Evolutionary conservation across 768 basidiomycete genomes (phyloP).

Genomic region (Tephrocybe sp.): DNA sequence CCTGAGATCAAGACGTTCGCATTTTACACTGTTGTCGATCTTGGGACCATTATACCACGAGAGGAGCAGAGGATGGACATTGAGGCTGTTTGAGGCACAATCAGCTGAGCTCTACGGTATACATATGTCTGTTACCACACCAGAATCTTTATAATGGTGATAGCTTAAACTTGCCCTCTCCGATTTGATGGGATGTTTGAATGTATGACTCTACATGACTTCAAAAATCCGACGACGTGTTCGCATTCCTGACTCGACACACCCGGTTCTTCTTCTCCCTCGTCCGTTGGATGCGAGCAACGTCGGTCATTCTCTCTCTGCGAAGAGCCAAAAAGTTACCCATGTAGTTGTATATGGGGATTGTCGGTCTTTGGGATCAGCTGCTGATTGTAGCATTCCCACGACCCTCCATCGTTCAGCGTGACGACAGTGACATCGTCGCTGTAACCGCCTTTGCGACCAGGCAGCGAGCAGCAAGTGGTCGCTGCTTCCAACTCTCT

Average conservation of each 20-base stretch:
- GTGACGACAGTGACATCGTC: conserved; percentile 12
- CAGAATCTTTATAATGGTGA: too few species aligned
- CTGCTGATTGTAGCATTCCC: too few species aligned
- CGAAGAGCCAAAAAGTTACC: too few species aligned
- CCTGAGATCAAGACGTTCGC: conserved; percentile 87
- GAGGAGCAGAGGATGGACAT: conserved; percentile 43
- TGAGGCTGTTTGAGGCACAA: conserved; percentile 6
- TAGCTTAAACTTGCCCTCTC: too few species aligned
- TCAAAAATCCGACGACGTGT: too few species aligned
- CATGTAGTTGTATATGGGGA: too few species aligned
- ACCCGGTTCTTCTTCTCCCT: not conserved
- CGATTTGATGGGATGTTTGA: too few species aligned
- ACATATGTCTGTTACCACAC: too few species aligned
- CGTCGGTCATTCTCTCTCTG: too few species aligned
- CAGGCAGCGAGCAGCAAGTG: conserved; percentile 9
- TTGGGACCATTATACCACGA: conserved; percentile 68
- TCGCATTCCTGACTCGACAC: not conserved
- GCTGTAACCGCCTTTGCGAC: not conserved
- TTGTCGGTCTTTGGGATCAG: too few species aligned
- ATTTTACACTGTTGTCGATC: conserved; percentile 83
- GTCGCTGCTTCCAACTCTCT: not conserved
- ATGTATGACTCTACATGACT: not conserved
- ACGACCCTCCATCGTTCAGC: conserved; percentile 15
- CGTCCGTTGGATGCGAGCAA: too few species aligned
- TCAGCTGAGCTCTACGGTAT: too few species aligned